phyloP scores from a whole-genome alignment of 768 basidiomycete genomes.

The Leucocoprinus sp. region DNA sequence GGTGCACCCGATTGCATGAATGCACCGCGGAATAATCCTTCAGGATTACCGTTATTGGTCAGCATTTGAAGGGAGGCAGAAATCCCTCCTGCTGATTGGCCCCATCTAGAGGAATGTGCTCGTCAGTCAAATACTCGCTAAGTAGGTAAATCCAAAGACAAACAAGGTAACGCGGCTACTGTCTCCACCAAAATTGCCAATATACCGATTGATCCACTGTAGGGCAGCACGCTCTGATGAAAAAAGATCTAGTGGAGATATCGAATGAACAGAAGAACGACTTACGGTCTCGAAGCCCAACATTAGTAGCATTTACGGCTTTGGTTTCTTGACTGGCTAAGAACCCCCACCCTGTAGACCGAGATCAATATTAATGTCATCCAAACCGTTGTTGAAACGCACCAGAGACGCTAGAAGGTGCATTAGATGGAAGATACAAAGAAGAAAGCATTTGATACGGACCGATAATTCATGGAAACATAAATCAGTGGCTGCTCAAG shows the following conservation, averaged over 20 bases:
- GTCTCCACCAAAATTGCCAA: constrained; percentile 49
- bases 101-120: constrained; percentile 26
- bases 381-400: not conserved
- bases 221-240: constrained; percentile 32
- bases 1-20: constrained; percentile 39
- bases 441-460: not conserved
- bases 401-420: constrained; percentile 18
- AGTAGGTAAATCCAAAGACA: not conserved
- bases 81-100: constrained; percentile 49
- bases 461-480: constrained; percentile 47
- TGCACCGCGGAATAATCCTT: constrained; percentile 33
- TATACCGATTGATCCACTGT: constrained; percentile 50
- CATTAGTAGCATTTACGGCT: constrained; percentile 20
- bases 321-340: constrained; percentile 24
- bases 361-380: not conserved
- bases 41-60: constrained; percentile 28
- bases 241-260: not conserved
- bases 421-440: not conserved
- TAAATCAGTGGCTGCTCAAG: constrained; percentile 40
- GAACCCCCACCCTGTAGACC: constrained; percentile 21
- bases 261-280: not conserved
- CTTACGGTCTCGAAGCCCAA: constrained; percentile 26
- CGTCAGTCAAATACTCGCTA: not conserved
- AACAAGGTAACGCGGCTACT: constrained; percentile 37
- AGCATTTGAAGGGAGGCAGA: constrained; percentile 36